phyloP scores from a whole-genome alignment of 768 basidiomycete genomes.

The Rhizopogon vesiculosus region DNA sequence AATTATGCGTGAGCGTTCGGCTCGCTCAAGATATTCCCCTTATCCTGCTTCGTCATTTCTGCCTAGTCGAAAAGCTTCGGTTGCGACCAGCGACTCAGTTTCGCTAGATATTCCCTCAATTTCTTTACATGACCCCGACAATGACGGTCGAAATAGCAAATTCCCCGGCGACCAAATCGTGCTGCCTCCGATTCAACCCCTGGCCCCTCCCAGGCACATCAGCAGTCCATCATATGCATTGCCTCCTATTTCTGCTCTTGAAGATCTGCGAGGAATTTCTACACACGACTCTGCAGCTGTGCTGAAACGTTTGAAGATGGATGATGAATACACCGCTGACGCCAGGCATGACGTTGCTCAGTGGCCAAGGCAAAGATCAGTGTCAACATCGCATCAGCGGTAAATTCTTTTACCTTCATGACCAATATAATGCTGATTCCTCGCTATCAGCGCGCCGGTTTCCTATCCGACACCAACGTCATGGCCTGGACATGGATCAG shows the following conservation, averaged over 20 bases:
- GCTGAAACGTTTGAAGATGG: constrained; percentile 54
- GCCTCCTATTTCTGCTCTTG: constrained; percentile 67
- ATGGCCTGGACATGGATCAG: constrained; percentile 16
- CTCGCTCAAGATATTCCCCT: constrained; percentile 37
- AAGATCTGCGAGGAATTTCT: constrained; percentile 51
- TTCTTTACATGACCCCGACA: constrained; percentile 24
- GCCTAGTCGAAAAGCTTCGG: constrained; percentile 19
- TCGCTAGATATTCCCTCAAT: constrained; percentile 32
- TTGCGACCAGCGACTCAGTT: constrained; percentile 20
- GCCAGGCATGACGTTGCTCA: constrained; percentile 16
- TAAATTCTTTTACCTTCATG: constrained; percentile 7
- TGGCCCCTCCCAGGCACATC: constrained; percentile 20
- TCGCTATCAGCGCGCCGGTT: constrained; percentile 11
- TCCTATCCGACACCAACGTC: constrained; percentile 17
- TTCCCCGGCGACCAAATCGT: constrained; percentile 32
- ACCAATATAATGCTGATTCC: constrained; percentile 5
- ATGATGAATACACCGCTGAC: constrained; percentile 34
- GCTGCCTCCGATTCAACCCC: constrained; percentile 38
- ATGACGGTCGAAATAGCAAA: constrained; percentile 21
- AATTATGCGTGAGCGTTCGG: constrained; percentile 18
- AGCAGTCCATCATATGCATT: constrained; percentile 45
- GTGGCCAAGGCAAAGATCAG: constrained; percentile 41
- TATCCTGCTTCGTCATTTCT: constrained; percentile 32
- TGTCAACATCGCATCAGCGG: constrained; percentile 35
- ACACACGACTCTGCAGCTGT: constrained; percentile 61